Evolutionary conservation across 75 land plant species (phyloP).

Genomic region (Gnetum montanum): DNA sequence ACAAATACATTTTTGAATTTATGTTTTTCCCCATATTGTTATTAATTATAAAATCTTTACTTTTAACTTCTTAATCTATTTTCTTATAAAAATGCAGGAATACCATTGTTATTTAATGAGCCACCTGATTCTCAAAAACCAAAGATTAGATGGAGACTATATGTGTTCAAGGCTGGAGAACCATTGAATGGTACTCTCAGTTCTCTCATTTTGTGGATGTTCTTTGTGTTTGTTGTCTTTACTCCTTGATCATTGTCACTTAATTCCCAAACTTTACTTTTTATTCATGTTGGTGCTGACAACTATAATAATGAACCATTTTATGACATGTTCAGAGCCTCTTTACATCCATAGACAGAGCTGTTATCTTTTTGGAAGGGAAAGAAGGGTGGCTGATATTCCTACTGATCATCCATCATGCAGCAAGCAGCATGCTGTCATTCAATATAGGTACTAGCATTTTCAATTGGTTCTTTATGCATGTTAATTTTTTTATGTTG

Average conservation of each 20-base stretch:
- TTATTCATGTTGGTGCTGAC: neutral
- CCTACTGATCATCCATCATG: constrained; percentile 99
- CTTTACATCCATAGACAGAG: constrained; percentile 92
- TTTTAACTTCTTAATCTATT: too few relatives aligned
- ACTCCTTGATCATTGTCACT: neutral
- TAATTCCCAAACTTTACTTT: neutral
- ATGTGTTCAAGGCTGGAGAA: constrained; percentile 95
- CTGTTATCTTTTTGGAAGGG: constrained; percentile 98
- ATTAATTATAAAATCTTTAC: too few relatives aligned
- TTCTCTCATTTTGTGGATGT: neutral
- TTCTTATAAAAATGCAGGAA: too few relatives aligned
- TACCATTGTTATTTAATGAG: constrained; percentile 82
- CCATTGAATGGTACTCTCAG: constrained; percentile 50
- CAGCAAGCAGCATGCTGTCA: constrained; percentile 99
- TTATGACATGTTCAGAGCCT: constrained; percentile 75
- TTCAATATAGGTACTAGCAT: constrained; percentile 65
- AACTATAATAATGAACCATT: neutral
- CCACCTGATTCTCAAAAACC: constrained; percentile 97
- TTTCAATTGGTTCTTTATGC: neutral
- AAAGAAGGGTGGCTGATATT: constrained; percentile 92
- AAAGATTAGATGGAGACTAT: constrained; percentile 81
- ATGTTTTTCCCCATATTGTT: too few relatives aligned
- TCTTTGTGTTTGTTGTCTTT: neutral
- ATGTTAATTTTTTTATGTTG: too few relatives aligned
- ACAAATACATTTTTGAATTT: neutral